Evolutionary conservation across 805 yeast species (phyloP).

Genomic region (Zygotorulaspora chibaensis): DNA sequence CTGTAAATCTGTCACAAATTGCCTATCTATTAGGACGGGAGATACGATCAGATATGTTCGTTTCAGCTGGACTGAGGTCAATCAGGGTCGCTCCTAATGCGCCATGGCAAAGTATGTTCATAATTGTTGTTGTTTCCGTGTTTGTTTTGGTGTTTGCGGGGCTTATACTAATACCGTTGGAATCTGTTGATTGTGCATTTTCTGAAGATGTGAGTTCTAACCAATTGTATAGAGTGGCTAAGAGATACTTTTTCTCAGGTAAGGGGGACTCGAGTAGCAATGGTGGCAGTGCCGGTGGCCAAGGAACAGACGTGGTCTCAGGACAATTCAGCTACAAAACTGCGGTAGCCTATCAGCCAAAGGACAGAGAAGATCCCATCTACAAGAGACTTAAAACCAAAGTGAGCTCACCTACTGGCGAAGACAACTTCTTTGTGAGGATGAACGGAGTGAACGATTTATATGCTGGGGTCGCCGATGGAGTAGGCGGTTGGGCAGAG

Average conservation of each 20-base stretch:
- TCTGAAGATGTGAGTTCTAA: constrained; percentile 4
- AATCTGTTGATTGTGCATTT: constrained; percentile 6
- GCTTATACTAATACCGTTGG: constrained; percentile 19
- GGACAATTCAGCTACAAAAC: constrained; percentile 40
- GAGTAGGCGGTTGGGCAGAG: constrained; percentile 97
- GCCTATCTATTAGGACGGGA: not conserved
- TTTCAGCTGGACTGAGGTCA: constrained; percentile 15
- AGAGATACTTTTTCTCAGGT: constrained; percentile 20
- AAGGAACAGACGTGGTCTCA: constrained; percentile 2
- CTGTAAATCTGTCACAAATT: not conserved
- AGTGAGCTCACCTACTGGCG: constrained; percentile 64
- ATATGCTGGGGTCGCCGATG: constrained; percentile 86
- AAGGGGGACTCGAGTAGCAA: constrained; percentile 5
- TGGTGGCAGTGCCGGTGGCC: constrained; percentile 4
- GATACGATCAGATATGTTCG: constrained; percentile 10
- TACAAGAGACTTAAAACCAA: constrained; percentile 34
- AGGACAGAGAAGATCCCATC: constrained; percentile 54
- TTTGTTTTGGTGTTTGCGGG: constrained; percentile 12
- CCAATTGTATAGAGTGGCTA: constrained; percentile 14
- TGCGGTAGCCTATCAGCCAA: constrained; percentile 72
- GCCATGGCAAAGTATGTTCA: constrained; percentile 24
- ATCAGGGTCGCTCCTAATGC: constrained; percentile 9
- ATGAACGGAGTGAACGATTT: constrained; percentile 31
- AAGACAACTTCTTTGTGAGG: constrained; percentile 64
- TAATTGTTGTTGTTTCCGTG: constrained; percentile 11